A percentile compares a stretch with the other conserved stretches of the same genome.
These are phyloP conservation scores for Schizosaccharomyces versatilis DNA, from an alignment of 1,139 yeast genomes.

Conservation along the genomic window DNA sequence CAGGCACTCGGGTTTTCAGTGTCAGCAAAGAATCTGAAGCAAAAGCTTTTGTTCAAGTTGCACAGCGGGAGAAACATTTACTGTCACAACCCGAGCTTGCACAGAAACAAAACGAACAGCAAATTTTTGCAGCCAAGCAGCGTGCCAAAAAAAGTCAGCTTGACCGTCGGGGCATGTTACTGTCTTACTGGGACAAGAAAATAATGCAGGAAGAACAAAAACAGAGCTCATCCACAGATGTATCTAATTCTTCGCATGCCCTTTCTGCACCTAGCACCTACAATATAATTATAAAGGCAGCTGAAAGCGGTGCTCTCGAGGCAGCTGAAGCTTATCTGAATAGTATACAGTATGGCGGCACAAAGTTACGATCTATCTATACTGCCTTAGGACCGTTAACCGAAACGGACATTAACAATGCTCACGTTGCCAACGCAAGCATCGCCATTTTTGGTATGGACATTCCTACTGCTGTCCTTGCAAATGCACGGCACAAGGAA, in stretches of 20 bases:
- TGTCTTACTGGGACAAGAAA: too few species aligned
- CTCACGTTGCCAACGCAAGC: constrained; percentile 37
- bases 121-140: too few species aligned
- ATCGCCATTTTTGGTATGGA: constrained; percentile 62
- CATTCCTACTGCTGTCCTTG: constrained; percentile 40
- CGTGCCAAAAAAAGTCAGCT: background rate
- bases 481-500: constrained; percentile 36
- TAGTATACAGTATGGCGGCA: constrained; percentile 70
- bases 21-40: constrained; percentile 56
- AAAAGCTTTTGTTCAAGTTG: constrained; percentile 44
- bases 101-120: background rate
- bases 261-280: constrained; percentile 9
- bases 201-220: background rate
- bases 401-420: constrained; percentile 63
- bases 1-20: constrained; percentile 69
- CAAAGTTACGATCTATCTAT: constrained; percentile 41
- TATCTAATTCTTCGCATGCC: background rate
- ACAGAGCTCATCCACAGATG: background rate
- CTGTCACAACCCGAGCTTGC: background rate
- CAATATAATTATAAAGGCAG: constrained; percentile 56
- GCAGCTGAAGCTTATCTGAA: constrained; percentile 54
- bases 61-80: background rate
- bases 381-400: constrained; percentile 72
- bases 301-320: constrained; percentile 54
- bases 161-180: background rate